A percentile compares a stretch with the other conserved stretches of the same genome.
Evolutionary conservation across 2,329 filamentous ascomycete species (phyloP).

Genomic region (Paradendryphiella salina): DNA sequence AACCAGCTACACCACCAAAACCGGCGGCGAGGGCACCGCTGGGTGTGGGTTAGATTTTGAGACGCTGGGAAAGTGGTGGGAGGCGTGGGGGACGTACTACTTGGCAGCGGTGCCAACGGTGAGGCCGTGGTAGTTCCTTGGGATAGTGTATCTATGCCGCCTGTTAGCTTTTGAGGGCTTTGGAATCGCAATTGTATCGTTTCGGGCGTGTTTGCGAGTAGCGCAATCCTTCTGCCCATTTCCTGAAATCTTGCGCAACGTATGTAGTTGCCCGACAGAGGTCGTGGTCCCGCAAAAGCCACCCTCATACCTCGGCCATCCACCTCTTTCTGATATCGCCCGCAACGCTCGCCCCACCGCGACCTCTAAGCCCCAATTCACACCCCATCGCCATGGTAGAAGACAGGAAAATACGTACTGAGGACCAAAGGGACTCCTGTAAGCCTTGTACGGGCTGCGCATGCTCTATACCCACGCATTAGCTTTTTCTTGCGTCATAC

Average conservation of each 20-base stretch:
- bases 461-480: slow-evolving; percentile 27
- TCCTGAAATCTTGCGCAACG: neutral
- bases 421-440: slow-evolving; percentile 61
- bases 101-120: slow-evolving; percentile 48
- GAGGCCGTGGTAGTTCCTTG: slow-evolving; percentile 55
- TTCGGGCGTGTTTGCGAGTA: neutral
- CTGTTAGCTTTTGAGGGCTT: slow-evolving; percentile 20
- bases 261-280: neutral
- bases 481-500: slow-evolving; percentile 20
- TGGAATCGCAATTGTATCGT: neutral
- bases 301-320: neutral
- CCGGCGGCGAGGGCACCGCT: slow-evolving; percentile 53
- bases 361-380: neutral
- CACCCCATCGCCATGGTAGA: slow-evolving; percentile 3
- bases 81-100: slow-evolving; percentile 49
- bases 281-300: neutral
- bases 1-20: slow-evolving; percentile 61
- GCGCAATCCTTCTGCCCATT: neutral
- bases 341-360: neutral
- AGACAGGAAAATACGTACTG: slow-evolving; percentile 52
- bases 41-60: slow-evolving; percentile 13
- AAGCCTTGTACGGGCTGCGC: slow-evolving; percentile 53
- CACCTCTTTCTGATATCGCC: slow-evolving; percentile 2
- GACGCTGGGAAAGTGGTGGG: neutral
- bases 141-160: slow-evolving; percentile 55